Percentiles rank a stretch among this genome's conserved stretches.
phyloP scores from a whole-genome alignment of 768 basidiomycete species.

The Termitomyces sp. region DNA sequence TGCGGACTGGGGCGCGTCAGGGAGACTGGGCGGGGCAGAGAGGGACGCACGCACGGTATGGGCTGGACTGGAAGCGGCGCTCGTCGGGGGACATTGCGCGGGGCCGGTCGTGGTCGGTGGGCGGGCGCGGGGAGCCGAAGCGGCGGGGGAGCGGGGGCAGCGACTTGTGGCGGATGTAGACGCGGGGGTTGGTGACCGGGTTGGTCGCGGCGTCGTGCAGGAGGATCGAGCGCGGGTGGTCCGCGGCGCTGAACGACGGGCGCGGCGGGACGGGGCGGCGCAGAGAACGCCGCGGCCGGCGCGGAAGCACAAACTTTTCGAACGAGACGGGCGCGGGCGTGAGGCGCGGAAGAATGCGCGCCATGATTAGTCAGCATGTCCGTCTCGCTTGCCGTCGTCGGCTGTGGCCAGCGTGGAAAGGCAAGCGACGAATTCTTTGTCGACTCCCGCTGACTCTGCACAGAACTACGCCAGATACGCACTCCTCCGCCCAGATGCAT shows the following conservation, averaged over 20 bases:
- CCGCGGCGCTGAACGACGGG: slow-evolving; percentile 40
- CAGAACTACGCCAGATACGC: slow-evolving; percentile 67
- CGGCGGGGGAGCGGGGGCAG: slow-evolving; percentile 40
- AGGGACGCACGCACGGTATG: slow-evolving; percentile 64
- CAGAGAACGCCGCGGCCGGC: slow-evolving; percentile 22
- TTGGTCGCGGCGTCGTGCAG: slow-evolving; percentile 39
- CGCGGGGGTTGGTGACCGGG: slow-evolving; percentile 44
- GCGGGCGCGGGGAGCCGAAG: slow-evolving; percentile 1
- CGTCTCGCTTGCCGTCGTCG: slow-evolving; percentile 71
- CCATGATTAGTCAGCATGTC: slow-evolving; percentile 37
- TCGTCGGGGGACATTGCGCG: slow-evolving; percentile 61
- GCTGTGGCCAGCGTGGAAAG: slow-evolving; percentile 79
- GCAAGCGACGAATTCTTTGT: too few species aligned
- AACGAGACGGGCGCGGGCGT: slow-evolving; percentile 16
- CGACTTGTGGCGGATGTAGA: slow-evolving; percentile 51
- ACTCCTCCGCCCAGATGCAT: slow-evolving; percentile 47
- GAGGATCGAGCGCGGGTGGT: slow-evolving; percentile 53
- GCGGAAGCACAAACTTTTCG: slow-evolving; percentile 19
- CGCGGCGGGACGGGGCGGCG: slow-evolving; percentile 25
- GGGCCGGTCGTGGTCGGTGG: slow-evolving; percentile 12
- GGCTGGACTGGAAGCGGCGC: slow-evolving; percentile 64
- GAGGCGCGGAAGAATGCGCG: slow-evolving; percentile 68
- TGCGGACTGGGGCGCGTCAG: slow-evolving; percentile 45
- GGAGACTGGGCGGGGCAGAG: not conserved
- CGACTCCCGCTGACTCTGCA: not conserved